Evolutionary conservation across 805 yeast genomes (phyloP).

Genomic region (Spathaspora hagerdaliae): DNA sequence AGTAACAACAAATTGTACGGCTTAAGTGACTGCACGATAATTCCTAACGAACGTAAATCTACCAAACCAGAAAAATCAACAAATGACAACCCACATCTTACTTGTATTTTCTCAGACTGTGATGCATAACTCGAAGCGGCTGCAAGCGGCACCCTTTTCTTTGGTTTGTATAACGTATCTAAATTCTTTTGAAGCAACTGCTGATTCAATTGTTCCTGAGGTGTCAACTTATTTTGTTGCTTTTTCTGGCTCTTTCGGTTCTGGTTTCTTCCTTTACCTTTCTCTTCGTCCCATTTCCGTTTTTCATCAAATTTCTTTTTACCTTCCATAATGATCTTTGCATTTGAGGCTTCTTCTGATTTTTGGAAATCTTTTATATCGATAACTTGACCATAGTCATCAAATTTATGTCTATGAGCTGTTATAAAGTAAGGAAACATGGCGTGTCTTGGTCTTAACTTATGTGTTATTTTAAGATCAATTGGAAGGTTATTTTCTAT

Average conservation of each 20-base stretch:
- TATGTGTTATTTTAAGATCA: conserved; percentile 46
- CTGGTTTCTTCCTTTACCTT: conserved; percentile 19
- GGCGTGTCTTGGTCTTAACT: conserved; percentile 47
- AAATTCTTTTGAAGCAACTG: conserved; percentile 36
- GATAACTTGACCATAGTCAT: conserved; percentile 84
- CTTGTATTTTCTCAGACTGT: conserved; percentile 31
- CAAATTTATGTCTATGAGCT: conserved; percentile 52
- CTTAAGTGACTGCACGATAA: conserved; percentile 73
- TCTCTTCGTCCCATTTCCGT: conserved; percentile 12
- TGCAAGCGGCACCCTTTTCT: conserved; percentile 30
- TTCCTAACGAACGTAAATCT: conserved; percentile 74
- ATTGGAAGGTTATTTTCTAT: conserved; percentile 45
- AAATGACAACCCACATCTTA: conserved; percentile 69
- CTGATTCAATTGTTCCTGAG: conserved; percentile 40
- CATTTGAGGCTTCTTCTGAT: conserved; percentile 45
- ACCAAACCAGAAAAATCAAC: conserved; percentile 83
- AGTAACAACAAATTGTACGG: conserved; percentile 68
- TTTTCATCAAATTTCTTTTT: conserved; percentile 34
- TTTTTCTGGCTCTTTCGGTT: conserved; percentile 7
- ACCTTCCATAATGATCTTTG: conserved; percentile 33
- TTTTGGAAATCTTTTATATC: conserved; percentile 60
- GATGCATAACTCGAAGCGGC: conserved; percentile 16
- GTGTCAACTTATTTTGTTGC: conserved; percentile 30
- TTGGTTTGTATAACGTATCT: conserved; percentile 53
- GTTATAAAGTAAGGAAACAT: conserved; percentile 68